A percentile compares a stretch with the other conserved stretches of the same genome.
Evolutionary conservation across 495 filamentous ascomycete species (phyloP).

Genomic region (Rusavskia elegans): DNA sequence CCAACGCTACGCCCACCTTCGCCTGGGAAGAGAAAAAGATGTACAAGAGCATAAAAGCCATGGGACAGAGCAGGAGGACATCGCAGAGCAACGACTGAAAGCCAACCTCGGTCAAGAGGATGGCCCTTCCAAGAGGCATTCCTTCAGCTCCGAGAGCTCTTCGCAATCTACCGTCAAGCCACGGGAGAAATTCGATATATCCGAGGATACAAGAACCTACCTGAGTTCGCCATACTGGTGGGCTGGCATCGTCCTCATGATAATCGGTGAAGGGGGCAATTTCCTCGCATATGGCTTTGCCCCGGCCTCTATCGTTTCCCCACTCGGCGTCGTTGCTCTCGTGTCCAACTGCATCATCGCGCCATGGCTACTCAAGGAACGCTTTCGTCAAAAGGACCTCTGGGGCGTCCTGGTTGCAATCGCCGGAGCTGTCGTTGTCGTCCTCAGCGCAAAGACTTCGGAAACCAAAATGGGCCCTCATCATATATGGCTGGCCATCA

Average conservation of each 20-base stretch:
- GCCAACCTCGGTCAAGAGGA: conserved; percentile 10
- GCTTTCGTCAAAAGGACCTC: conserved; percentile 70
- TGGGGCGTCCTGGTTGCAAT: conserved; percentile 77
- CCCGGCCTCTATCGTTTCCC: conserved; percentile 96
- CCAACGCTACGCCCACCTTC: conserved; percentile 87
- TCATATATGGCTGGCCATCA: conserved; percentile 81
- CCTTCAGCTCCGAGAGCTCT: conserved; percentile 16
- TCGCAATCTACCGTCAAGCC: conserved; percentile 27
- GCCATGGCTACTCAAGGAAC: conserved; percentile 79
- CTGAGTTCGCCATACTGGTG: conserved; percentile 91
- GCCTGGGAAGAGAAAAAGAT: conserved; percentile 47
- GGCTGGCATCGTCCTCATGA: conserved; percentile 81
- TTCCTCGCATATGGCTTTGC: conserved; percentile 97
- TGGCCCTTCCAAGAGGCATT: conserved; percentile 11
- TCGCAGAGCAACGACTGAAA: conserved; percentile 13
- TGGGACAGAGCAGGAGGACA: conserved; percentile 15
- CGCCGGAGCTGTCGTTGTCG: conserved; percentile 78
- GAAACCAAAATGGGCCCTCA: conserved; percentile 84
- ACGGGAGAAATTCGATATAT: conserved; percentile 15
- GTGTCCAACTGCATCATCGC: conserved; percentile 95
- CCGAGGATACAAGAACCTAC: conserved; percentile 43
- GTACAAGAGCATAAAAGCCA: conserved; percentile 27
- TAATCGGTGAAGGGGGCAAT: conserved; percentile 84
- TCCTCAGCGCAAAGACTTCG: conserved; percentile 76
- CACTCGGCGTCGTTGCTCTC: conserved; percentile 83